Evolutionary conservation across 2,329 filamentous ascomycete species (phyloP).

Genomic region (Fusarium xylarioides): DNA sequence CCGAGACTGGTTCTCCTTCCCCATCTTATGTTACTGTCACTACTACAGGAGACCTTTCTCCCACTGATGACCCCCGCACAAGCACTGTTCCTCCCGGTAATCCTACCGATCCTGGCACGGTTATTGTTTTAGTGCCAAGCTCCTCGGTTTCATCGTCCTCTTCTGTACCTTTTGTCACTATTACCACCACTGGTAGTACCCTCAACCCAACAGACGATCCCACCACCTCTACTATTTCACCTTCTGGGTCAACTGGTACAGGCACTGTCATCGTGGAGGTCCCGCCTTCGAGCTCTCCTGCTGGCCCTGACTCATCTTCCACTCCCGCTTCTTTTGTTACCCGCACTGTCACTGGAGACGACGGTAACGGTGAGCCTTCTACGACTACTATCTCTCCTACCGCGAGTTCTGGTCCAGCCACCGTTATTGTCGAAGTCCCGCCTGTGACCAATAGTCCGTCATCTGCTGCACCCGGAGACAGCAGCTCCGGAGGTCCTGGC

Average conservation of each 20-base stretch:
- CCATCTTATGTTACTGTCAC: background rate
- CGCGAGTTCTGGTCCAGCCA: background rate
- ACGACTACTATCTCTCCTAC: background rate
- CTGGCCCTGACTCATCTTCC: background rate
- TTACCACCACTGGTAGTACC: background rate
- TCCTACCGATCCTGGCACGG: background rate
- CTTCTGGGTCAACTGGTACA: background rate
- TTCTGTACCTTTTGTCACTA: background rate
- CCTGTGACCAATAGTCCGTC: background rate
- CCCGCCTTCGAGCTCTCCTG: background rate
- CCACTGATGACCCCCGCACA: background rate
- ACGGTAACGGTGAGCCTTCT: background rate
- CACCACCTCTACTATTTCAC: rapidly evolving
- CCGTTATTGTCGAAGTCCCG: background rate
- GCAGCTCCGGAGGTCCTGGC: too few relatives aligned
- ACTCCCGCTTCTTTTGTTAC: background rate
- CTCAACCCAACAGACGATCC: background rate
- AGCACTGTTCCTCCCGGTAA: background rate
- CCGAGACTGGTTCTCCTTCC: rapidly evolving
- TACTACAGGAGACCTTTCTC: background rate
- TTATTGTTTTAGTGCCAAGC: background rate
- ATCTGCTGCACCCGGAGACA: rapidly evolving
- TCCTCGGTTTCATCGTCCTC: background rate
- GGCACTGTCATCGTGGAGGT: background rate
- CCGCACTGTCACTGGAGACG: background rate